Conservation (phyloP, 306 rosid species). For the Arachis hypogaea region DNA sequence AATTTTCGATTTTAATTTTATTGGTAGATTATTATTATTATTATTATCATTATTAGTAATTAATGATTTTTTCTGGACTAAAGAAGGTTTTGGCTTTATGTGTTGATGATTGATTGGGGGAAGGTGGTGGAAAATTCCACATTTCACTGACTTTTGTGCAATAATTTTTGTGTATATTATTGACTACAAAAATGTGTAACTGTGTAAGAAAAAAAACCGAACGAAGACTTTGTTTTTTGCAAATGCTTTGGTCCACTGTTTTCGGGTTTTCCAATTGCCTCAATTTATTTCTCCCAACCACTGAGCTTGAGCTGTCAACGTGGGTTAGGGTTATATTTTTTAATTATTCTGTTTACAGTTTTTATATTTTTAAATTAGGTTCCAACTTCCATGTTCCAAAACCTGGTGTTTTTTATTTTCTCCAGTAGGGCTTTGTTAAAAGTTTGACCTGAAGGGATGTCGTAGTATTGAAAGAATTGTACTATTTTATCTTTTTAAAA, state of each 20-base stretch:
- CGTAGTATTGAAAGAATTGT: not conserved
- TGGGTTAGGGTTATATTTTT: not conserved
- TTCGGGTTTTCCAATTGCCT: not conserved
- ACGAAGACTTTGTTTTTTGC: not conserved
- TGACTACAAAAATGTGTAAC: not conserved
- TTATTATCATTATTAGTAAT: too few species aligned
- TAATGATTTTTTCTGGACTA: not conserved
- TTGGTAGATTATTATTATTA: not conserved
- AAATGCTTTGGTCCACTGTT: slow-evolving; percentile 26
- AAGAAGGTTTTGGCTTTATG: not conserved
- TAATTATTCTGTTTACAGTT: not conserved
- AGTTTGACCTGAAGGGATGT: not conserved
- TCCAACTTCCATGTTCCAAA: not conserved
- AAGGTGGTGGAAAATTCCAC: slow-evolving; percentile 40
- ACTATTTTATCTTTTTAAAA: not conserved
- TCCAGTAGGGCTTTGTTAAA: not conserved
- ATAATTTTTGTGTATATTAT: slow-evolving; percentile 21
- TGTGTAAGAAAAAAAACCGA: not conserved
- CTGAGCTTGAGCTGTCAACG: not conserved
- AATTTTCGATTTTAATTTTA: slow-evolving; percentile 3
- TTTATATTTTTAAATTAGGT: not conserved
- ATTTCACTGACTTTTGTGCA: slow-evolving; percentile 40
- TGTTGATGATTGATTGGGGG: slow-evolving; percentile 14
- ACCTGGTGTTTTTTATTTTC: not conserved
- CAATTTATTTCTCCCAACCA: slow-evolving; percentile 7